A percentile compares a stretch with the other conserved stretches of the same genome.
phyloP scores from a whole-genome alignment of 495 filamentous ascomycete genomes.

The Neurospora sp. region DNA sequence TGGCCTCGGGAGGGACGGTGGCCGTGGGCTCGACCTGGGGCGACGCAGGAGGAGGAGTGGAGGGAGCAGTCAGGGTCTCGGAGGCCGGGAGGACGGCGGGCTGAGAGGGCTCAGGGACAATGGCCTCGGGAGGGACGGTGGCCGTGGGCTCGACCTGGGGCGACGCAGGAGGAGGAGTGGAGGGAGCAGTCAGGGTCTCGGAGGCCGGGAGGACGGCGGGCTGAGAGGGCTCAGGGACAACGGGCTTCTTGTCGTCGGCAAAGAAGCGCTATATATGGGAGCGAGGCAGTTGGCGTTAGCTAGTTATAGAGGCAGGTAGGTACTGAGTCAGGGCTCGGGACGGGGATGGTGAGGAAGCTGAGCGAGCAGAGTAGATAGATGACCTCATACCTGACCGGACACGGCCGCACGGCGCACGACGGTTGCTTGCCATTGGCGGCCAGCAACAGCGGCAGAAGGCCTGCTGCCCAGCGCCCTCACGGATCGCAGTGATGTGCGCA shows the following conservation, averaged over 20 bases:
- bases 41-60: conserved; percentile 34
- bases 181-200: conserved; percentile 41
- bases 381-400: conserved; percentile 23
- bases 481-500: conserved; percentile 55
- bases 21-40: conserved; percentile 32
- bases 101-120: conserved; percentile 33
- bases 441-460: conserved; percentile 34
- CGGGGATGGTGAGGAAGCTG: not conserved
- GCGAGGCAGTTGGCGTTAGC: not conserved
- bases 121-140: conserved; percentile 49
- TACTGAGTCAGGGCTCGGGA: not conserved
- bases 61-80: conserved; percentile 41
- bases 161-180: conserved; percentile 34
- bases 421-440: conserved; percentile 47
- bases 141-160: conserved; percentile 32
- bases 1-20: conserved; percentile 49
- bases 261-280: conserved; percentile 40
- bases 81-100: conserved; percentile 48
- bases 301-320: not conserved
- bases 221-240: conserved; percentile 33
- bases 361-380: conserved; percentile 1
- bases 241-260: conserved; percentile 46
- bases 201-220: conserved; percentile 48
- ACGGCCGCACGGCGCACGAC: conserved; percentile 21
- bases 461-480: conserved; percentile 43